Conservation (phyloP, 805 yeast genomes). For the Tetrapisispora iriomotensis region DNA sequence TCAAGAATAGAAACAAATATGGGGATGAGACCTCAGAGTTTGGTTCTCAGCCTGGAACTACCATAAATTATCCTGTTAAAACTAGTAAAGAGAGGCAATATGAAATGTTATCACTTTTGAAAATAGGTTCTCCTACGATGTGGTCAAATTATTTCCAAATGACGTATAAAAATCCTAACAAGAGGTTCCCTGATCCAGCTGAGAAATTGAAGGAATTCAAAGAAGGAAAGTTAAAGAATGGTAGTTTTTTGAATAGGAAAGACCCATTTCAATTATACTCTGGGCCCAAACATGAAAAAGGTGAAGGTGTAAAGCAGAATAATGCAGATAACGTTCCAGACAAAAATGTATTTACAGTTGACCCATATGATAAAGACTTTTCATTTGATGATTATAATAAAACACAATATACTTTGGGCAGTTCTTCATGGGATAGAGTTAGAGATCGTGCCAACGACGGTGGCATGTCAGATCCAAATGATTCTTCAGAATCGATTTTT, state of each 20-base stretch:
- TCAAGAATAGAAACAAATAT: slow-evolving; percentile 14
- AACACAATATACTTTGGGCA: slow-evolving; percentile 13
- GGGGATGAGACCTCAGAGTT: slow-evolving; percentile 7
- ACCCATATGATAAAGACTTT: background rate
- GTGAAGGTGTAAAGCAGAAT: slow-evolving; percentile 10
- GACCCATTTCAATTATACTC: slow-evolving; percentile 32
- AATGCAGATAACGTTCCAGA: background rate
- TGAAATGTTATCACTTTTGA: slow-evolving; percentile 28
- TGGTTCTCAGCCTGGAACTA: slow-evolving; percentile 6
- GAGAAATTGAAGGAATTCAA: slow-evolving; percentile 25
- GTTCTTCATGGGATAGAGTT: slow-evolving; percentile 26
- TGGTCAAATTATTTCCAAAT: slow-evolving; percentile 46
- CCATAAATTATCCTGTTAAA: slow-evolving; percentile 1
- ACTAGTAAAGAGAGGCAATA: slow-evolving; percentile 21
- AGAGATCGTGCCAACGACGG: slow-evolving; percentile 12
- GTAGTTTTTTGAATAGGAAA: slow-evolving; percentile 25
- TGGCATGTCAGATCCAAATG: background rate
- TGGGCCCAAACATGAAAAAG: slow-evolving; percentile 8
- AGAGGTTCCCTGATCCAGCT: slow-evolving; percentile 48
- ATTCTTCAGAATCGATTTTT: background rate
- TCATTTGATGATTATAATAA: slow-evolving; percentile 29
- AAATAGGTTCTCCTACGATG: slow-evolving; percentile 28
- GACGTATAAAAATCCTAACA: slow-evolving; percentile 42
- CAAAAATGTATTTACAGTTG: background rate
- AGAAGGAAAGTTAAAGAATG: slow-evolving; percentile 8